phyloP scores from a whole-genome alignment of 2,329 filamentous ascomycete species.

The Apiospora rasikravindrae region DNA sequence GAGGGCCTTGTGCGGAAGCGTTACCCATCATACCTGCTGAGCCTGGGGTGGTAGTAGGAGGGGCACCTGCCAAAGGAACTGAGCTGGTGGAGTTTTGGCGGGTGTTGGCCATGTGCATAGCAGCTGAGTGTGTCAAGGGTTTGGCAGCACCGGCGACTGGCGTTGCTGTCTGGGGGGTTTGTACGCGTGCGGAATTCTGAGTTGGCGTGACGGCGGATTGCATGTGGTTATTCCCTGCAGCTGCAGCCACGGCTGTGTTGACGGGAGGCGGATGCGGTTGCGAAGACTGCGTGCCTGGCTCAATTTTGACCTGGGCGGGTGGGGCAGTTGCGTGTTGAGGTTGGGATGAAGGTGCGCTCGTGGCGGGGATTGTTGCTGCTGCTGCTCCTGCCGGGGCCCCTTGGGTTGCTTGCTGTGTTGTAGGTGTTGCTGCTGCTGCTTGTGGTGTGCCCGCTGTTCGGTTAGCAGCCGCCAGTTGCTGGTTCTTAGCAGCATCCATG shows the following conservation, averaged over 20 bases:
- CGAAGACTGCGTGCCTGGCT: constrained; percentile 36
- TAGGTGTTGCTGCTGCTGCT: constrained; percentile 21
- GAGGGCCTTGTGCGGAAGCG: constrained; percentile 42
- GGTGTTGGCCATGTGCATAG: constrained; percentile 37
- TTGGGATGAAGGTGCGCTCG: constrained; percentile 35
- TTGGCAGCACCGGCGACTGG: constrained; percentile 26
- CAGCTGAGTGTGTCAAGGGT: constrained; percentile 36
- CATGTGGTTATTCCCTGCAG: constrained; percentile 41
- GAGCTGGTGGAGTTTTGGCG: constrained; percentile 21
- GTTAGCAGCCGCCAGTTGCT: constrained; percentile 34
- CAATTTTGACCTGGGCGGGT: constrained; percentile 43
- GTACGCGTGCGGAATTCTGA: constrained; percentile 52
- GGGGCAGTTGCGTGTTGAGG: constrained; percentile 32
- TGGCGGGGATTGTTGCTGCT: constrained; percentile 26
- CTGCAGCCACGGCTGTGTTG: constrained; percentile 52
- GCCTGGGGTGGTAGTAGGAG: constrained; percentile 36
- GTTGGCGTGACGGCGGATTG: constrained; percentile 54
- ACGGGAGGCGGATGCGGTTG: constrained; percentile 47
- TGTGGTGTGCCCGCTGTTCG: constrained; percentile 28
- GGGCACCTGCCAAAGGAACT: constrained; percentile 23
- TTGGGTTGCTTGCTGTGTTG: constrained; percentile 28
- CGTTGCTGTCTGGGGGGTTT: constrained; percentile 51
- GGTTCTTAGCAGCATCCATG: constrained; percentile 40
- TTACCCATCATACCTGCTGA: constrained; percentile 30
- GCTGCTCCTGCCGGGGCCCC: constrained; percentile 26